A percentile compares a stretch with the other conserved stretches of the same genome.
phyloP scores from a whole-genome alignment of 768 basidiomycete species.

The Tubosaeta sp. region DNA sequence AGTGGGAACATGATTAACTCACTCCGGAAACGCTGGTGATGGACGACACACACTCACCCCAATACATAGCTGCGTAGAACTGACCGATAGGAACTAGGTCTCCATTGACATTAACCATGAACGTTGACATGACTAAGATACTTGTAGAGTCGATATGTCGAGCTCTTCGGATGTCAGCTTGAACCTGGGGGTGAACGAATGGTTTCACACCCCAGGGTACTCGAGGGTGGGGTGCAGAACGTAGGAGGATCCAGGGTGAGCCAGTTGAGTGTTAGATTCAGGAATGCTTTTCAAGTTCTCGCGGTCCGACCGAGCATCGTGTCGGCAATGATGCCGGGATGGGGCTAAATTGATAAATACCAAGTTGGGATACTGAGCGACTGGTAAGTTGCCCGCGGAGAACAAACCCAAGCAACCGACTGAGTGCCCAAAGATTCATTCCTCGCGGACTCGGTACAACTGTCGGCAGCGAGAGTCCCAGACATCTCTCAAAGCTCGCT shows the following conservation, averaged over 20 bases:
- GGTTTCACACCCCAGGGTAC: not conserved
- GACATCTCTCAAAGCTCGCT: not conserved
- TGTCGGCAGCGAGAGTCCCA: not conserved
- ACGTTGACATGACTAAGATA: not conserved
- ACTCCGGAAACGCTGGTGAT: not conserved
- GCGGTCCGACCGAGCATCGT: not conserved
- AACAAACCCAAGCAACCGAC: not conserved
- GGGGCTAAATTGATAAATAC: not conserved
- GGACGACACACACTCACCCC: conserved; percentile 7
- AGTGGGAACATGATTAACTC: not conserved
- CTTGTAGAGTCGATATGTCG: not conserved
- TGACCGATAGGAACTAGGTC: not conserved
- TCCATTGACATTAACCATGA: conserved; percentile 4
- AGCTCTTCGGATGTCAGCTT: not conserved
- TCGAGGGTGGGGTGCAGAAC: not conserved
- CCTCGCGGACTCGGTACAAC: not conserved
- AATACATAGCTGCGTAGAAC: conserved; percentile 16
- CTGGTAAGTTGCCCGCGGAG: not conserved
- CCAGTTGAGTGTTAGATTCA: not conserved
- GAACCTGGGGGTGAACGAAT: not conserved
- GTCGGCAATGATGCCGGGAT: not conserved
- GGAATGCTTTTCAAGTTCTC: not conserved
- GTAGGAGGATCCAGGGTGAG: not conserved
- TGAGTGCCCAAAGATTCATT: not conserved
- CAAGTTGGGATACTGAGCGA: not conserved